Conservation (phyloP, 2,329 filamentous ascomycete genomes). For the Coleophoma crateriformis region DNA sequence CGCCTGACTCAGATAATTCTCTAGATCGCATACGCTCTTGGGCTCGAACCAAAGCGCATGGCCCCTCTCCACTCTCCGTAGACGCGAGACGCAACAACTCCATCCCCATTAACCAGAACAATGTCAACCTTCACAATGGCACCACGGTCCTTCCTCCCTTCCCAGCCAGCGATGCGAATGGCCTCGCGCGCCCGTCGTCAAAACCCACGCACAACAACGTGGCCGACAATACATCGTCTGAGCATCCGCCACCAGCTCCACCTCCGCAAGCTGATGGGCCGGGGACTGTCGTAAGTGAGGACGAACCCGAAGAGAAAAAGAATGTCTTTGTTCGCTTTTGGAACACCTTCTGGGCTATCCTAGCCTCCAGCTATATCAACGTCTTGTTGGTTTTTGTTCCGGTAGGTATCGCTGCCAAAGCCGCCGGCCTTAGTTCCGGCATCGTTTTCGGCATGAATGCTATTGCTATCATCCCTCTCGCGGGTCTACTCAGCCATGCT, state of each 20-base stretch:
- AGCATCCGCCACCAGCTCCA: conserved; percentile 34
- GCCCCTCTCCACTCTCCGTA: conserved; percentile 34
- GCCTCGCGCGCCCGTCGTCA: conserved; percentile 17
- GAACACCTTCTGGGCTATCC: conserved; percentile 44
- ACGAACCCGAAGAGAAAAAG: conserved; percentile 16
- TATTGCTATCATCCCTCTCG: conserved; percentile 69
- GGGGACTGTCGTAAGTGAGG: conserved; percentile 49
- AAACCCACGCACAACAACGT: conserved; percentile 22
- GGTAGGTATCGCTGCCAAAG: conserved; percentile 63
- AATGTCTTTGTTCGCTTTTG: conserved; percentile 24
- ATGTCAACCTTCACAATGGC: conserved; percentile 12
- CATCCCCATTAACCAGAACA: conserved; percentile 11
- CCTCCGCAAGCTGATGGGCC: conserved; percentile 45
- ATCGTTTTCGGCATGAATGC: conserved; percentile 70
- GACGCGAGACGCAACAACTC: conserved; percentile 21
- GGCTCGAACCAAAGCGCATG: conserved; percentile 50
- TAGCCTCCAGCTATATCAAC: conserved; percentile 75
- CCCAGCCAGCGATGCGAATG: conserved; percentile 19
- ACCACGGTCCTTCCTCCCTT: conserved; percentile 14
- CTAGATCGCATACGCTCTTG: conserved; percentile 52
- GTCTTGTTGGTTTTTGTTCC: conserved; percentile 73
- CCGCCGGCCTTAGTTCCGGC: conserved; percentile 47
- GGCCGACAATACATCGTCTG: conserved; percentile 28
- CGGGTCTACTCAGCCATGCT: conserved; percentile 65
- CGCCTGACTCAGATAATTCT: conserved; percentile 41